Evolutionary conservation across 106 monocot species (phyloP).

Genomic region (Dioscorea alata): DNA sequence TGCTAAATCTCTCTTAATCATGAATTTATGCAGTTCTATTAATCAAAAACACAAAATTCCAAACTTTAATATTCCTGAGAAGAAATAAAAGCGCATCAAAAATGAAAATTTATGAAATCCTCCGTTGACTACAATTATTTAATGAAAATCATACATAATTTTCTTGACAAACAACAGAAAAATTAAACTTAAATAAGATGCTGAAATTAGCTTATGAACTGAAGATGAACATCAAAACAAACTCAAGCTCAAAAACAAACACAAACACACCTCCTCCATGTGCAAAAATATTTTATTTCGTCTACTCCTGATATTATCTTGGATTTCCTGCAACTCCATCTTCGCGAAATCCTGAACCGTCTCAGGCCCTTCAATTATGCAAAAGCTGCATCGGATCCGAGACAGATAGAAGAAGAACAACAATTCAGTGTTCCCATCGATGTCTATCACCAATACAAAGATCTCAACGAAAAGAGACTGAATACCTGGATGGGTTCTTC

Average conservation of each 20-base stretch:
- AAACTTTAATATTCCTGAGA: no score
- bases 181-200: no score
- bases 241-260: background rate
- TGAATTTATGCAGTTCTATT: no score
- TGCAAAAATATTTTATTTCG: slow-evolving; percentile 96
- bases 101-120: no score
- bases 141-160: no score
- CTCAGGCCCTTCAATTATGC: slow-evolving; percentile 82
- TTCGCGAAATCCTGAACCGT: slow-evolving; percentile 73
- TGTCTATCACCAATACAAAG: background rate
- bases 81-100: no score
- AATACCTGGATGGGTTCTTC: slow-evolving; percentile 33
- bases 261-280: slow-evolving; percentile 82
- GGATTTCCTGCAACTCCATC: slow-evolving; percentile 88
- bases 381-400: slow-evolving; percentile 47
- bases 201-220: background rate
- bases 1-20: no score
- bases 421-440: background rate
- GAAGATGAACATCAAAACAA: background rate
- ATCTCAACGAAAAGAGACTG: background rate
- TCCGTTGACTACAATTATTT: no score
- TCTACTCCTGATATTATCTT: slow-evolving; percentile 87
- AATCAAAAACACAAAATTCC: no score
- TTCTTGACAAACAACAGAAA: no score
- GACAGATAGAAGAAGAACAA: background rate